Evolutionary conservation across 2,329 filamentous ascomycete species (phyloP), one percentile per base, ranked within the genome.

Genomic region (Fusarium sp.): DNA sequence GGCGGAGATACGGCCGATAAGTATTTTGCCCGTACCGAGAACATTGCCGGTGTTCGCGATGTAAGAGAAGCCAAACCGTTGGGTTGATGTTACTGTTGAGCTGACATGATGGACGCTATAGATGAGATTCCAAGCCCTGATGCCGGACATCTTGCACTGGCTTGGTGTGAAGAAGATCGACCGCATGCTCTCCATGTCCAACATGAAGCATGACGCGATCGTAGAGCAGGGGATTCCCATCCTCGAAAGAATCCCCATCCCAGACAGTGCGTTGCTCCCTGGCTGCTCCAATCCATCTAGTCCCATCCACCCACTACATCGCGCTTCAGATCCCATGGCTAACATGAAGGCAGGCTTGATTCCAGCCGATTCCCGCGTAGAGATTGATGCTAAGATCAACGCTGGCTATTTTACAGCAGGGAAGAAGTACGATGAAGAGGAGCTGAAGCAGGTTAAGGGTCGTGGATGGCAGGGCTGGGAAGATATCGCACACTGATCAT

Each of bases 61-160:
- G 32, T 34, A 34, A 34, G 32, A 34, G 32, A 11, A 34, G 11
- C 32, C 11, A 34, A 34, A 11, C 32, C 11, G 2, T 34, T 34
- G 32, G 32, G 32, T 13, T 34, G 1, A 13, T 34, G 32, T 34
- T 34, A 34, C 32, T 34, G 11, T 34, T 13, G 32, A 13, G 32
- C 32, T 34, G 32, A 34, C 32, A 34, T 34, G 32, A 34, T 34
- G 32, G 32, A 34, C 32, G 32, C 32, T 34, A 13, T 13, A 34
- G 32, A 98, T 98, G 95, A 92, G 97, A 41, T 98, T 98, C 88
- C 97, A 98, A 86, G 95, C 96, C 30, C 88, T 99, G 64, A 98
- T 98, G 97, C 96, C 97, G 37, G 95, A 98, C 82, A 97, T 98
- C 76, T 88, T 98, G 63, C 97, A 98, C 84, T 98, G 97, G 97